A percentile compares a stretch with the other conserved stretches of the same genome.
Conservation (phyloP, 2,329 filamentous ascomycete species). For the Talaromyces sp. region DNA sequence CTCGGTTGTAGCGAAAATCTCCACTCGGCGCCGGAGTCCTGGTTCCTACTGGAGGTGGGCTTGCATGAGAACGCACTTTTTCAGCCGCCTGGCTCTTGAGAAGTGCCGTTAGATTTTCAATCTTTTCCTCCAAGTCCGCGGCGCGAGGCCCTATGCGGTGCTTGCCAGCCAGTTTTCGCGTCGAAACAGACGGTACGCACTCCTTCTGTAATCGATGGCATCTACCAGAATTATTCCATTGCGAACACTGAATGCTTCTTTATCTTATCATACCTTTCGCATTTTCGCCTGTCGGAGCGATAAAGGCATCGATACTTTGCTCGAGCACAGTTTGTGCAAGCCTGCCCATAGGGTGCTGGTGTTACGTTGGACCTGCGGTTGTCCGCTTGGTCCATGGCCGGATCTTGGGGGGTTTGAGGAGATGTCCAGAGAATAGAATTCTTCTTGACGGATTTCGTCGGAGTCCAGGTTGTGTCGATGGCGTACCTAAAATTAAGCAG, state of each 20-base stretch:
- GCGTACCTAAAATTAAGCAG: too few relatives aligned
- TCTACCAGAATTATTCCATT: background rate
- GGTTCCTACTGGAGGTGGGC: background rate
- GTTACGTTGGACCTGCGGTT: background rate
- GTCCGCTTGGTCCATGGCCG: background rate
- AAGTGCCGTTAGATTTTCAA: slow-evolving; percentile 1
- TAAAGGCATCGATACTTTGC: slow-evolving; percentile 3
- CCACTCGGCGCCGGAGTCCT: background rate
- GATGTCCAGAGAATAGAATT: background rate
- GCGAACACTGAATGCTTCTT: background rate
- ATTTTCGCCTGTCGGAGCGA: slow-evolving; percentile 1
- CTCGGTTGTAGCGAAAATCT: background rate
- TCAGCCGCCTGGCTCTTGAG: slow-evolving; percentile 1
- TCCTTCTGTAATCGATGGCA: slow-evolving; percentile 2
- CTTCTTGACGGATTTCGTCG: background rate
- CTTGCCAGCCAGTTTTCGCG: background rate
- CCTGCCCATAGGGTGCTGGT: background rate
- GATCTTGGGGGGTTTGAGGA: background rate
- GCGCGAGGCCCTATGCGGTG: background rate
- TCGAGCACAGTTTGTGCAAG: background rate
- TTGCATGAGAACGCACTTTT: background rate
- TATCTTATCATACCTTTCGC: background rate
- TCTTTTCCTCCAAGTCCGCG: slow-evolving; percentile 1
- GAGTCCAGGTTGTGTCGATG: background rate
- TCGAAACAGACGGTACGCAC: background rate